Evolutionary conservation across 192 early-diverging fungal genomes (phyloP).

Genomic region (Umbelopsis ramanniana): DNA sequence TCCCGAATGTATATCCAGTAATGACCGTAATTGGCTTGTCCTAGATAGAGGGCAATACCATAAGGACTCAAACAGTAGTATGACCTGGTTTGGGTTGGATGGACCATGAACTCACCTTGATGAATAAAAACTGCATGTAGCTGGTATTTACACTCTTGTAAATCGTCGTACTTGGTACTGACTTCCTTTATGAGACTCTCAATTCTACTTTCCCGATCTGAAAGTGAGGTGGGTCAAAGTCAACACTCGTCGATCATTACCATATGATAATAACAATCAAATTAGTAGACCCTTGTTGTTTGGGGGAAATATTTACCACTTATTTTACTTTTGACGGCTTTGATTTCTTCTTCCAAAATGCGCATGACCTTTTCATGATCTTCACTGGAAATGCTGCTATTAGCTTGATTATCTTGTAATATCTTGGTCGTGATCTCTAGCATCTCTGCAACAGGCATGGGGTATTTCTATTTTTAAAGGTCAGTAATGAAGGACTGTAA

Average conservation of each 20-base stretch:
- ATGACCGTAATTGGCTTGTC: constrained; percentile 71
- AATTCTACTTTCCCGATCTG: constrained; percentile 25
- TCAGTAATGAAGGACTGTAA: not conserved
- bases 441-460: constrained; percentile 39
- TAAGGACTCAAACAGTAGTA: no score
- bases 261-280: not conserved
- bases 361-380: constrained; percentile 2
- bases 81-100: no score
- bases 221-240: not conserved
- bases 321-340: not conserved
- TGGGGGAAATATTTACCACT: not conserved
- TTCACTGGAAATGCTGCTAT: not conserved
- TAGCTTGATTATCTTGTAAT: constrained; percentile 18
- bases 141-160: constrained; percentile 53
- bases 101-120: constrained; percentile 45
- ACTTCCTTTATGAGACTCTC: constrained; percentile 26
- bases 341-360: constrained; percentile 28
- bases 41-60: constrained; percentile 23
- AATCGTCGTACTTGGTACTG: constrained; percentile 39
- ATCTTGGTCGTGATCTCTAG: constrained; percentile 34
- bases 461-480: constrained; percentile 10
- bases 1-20: constrained; percentile 83
- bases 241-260: constrained; percentile 12
- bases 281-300: not conserved
- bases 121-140: constrained; percentile 84